phyloP scores from a whole-genome alignment of 2,329 filamentous ascomycete genomes.

The Orbilia oligospora region DNA sequence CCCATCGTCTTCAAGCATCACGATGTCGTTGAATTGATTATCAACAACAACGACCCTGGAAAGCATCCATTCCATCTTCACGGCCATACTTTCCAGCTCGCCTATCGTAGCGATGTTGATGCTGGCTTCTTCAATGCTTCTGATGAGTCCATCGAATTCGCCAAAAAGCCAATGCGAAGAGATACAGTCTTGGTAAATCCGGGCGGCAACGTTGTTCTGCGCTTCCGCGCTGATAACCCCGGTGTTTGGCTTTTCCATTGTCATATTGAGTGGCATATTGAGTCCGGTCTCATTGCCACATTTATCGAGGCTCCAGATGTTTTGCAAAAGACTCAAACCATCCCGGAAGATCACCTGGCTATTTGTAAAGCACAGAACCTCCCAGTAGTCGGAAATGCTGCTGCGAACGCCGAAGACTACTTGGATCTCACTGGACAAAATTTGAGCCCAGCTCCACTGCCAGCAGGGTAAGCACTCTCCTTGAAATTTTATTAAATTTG shows the following conservation, averaged over 20 bases:
- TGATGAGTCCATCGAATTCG: constrained; percentile 70
- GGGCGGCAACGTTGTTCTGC: constrained; percentile 77
- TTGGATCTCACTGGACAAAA: constrained; percentile 77
- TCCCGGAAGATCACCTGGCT: constrained; percentile 75
- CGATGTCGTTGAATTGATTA: constrained; percentile 67
- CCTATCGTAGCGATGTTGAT: constrained; percentile 74
- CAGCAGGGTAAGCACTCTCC: constrained; percentile 72
- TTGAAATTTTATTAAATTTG: not conserved
- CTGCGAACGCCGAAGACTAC: constrained; percentile 76
- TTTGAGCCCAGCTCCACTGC: constrained; percentile 72
- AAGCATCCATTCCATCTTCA: constrained; percentile 71
- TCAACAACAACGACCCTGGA: constrained; percentile 68
- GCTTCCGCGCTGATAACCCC: constrained; percentile 78
- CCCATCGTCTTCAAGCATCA: constrained; percentile 67
- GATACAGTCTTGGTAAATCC: constrained; percentile 78
- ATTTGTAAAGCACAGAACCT: constrained; percentile 70
- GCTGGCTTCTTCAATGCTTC: constrained; percentile 72
- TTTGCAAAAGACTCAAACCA: constrained; percentile 74
- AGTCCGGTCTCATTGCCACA: constrained; percentile 76
- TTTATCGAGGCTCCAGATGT: constrained; percentile 76
- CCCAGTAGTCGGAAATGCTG: constrained; percentile 78
- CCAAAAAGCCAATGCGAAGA: constrained; percentile 74
- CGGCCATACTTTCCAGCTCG: constrained; percentile 77
- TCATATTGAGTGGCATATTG: constrained; percentile 84
- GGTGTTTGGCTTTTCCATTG: constrained; percentile 71